Evolutionary conservation across 2,329 filamentous ascomycete genomes (phyloP), one percentile per base, ranked within the genome.

Genomic region (Arthrobotrys conoides): DNA sequence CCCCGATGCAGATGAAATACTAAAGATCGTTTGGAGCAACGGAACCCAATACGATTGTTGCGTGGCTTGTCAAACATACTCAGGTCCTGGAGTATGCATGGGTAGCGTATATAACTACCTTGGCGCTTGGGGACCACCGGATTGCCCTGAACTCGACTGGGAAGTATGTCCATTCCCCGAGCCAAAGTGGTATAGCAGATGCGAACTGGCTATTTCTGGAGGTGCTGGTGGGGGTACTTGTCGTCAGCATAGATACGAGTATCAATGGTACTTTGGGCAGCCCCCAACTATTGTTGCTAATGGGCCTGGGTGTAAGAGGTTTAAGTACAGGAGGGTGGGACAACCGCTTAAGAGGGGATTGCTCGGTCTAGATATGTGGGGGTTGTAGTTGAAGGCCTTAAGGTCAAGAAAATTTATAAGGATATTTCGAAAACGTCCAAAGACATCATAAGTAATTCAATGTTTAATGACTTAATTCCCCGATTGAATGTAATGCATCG

Each of bases 31-130:
- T 33, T 38, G 36, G 33, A 73, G 49, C 27, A 73, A 73, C 51
- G 70, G 61, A 8, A 38, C 61, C 3, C 24, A 38, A 9, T 66
- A 66, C 38, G 70, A 66, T 16, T 73, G 70, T 33, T 73, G 70
- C 27, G 61, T 51, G 3, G 36, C 27, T 5, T 73, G 70, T 20
- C 61, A 59, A 10, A 55, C 61, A 14, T 51, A 44, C 3, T 2
- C 48, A 8, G 48, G 55, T 14, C 41, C 30, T 1, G 67, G 55
- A 18, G 44, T 8, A 18, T 73, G 70, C 27, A 18, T 59, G n/a
- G 70, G 70, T 16, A 66, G 61, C 24, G 61, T 73, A 6, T 73
- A 53, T 22, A 24, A 44, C 14, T 67, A n/a, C 22, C 38, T 49
- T 10, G 48, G 55, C 9, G 22, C 10, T 9, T 73, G 70, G 70